These are phyloP conservation scores for Bryoerythrophyllum caledonicum DNA, from an alignment of 225 moss, liverwort and hornwort species.

Conservation along the genomic window DNA sequence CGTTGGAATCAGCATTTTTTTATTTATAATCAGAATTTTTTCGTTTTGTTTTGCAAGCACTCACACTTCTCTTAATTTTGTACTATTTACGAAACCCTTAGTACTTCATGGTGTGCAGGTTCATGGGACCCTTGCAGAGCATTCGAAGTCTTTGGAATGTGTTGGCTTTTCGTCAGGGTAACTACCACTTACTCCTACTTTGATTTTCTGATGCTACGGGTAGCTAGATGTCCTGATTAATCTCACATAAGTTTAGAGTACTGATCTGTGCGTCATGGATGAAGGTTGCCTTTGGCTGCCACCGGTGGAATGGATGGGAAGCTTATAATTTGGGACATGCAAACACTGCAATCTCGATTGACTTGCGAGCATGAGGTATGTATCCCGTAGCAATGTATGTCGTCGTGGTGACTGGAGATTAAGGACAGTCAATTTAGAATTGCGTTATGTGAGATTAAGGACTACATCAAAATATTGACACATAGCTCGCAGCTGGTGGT, in stretches of 20 bases:
- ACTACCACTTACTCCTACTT: conserved; percentile 25
- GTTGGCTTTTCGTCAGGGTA: conserved; percentile 85
- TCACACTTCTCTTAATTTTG: neutral
- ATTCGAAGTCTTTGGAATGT: conserved; percentile 74
- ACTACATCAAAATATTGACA: neutral
- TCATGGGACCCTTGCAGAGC: conserved; percentile 62
- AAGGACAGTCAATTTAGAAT: neutral
- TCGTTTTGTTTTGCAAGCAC: conserved; percentile 8
- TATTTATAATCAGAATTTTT: neutral
- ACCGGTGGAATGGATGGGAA: conserved; percentile 91
- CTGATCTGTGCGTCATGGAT: conserved; percentile 23
- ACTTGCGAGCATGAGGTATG: conserved; percentile 90
- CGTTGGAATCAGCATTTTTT: neutral
- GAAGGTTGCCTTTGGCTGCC: conserved; percentile 77
- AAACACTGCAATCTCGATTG: conserved; percentile 68
- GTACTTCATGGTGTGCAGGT: conserved; percentile 52
- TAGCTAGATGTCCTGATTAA: conserved; percentile 9
- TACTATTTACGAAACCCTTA: neutral
- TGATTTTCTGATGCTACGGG: conserved; percentile 3
- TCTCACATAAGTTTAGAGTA: neutral
- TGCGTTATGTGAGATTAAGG: neutral
- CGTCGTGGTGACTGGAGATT: neutral
- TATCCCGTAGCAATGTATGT: neutral
- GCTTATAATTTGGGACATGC: conserved; percentile 94
- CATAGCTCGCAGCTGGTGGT: neutral